A percentile compares a stretch with the other conserved stretches of the same genome.
phyloP scores from a whole-genome alignment of 345 rosid species.

The Brassica cretica region DNA sequence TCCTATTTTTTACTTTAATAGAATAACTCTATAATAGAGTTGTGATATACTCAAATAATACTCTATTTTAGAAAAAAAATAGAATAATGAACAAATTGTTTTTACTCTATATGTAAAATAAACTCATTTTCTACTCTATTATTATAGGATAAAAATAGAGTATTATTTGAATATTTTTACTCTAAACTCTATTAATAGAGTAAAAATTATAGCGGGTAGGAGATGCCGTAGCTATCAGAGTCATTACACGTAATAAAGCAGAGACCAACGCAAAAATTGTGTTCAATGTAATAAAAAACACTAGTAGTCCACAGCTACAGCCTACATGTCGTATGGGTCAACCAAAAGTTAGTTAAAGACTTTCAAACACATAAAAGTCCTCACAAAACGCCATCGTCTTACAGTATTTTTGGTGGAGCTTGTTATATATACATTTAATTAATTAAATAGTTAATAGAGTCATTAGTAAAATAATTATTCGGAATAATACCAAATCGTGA shows the following conservation, averaged over 20 bases:
- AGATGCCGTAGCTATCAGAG: no score
- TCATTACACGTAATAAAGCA: neutral
- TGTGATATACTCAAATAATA: no score
- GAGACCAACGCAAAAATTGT: neutral
- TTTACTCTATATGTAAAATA: no score
- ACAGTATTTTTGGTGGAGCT: neutral
- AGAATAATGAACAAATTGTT: no score
- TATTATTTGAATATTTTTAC: no score
- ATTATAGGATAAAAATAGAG: no score
- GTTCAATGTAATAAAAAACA: neutral
- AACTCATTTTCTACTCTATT: no score
- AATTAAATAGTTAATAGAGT: neutral
- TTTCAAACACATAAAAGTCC: neutral
- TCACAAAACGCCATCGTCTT: neutral
- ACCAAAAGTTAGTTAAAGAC: conserved; percentile 4
- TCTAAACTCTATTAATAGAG: no score
- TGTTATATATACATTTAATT: neutral
- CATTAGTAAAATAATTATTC: neutral
- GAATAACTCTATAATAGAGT: no score
- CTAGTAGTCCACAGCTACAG: neutral
- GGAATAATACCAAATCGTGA: neutral
- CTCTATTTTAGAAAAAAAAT: no score
- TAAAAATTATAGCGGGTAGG: no score
- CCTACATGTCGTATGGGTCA: conserved; percentile 9
- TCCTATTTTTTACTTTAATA: no score